Base-by-base conservation (phyloP, 2,329 filamentous ascomycete genomes). In the Nakataea oryzae region DNA sequence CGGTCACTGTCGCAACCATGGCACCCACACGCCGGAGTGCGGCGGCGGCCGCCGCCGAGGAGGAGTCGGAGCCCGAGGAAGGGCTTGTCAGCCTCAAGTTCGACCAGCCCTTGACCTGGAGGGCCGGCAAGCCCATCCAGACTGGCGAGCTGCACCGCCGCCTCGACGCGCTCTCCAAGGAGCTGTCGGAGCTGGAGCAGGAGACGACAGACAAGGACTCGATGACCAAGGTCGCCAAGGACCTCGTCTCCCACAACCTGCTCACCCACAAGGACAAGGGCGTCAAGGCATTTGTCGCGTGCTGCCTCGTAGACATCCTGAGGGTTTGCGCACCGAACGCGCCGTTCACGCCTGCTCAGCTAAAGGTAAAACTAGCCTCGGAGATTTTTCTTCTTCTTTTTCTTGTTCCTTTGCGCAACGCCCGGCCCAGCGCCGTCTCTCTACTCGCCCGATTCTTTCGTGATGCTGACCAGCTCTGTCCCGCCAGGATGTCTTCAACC, bases 311-410 rank as follows among this genome's bases (percentile, higher is more conserved):
- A 62, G 95, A 99, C 73, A 89, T 99, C 67, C 84, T 99, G 72
- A 88, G 90, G 69, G 82, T 99, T 63, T 96, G 91, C 75, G 95
- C 95, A 30, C 95, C 95, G 0, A 88, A 97, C 80, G 95, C 95
- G 72, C 95, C 95, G 24, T 97, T 96, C 75, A 96, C 91, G 28
- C 86, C 85, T 54, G 86, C 89, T 64, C 93, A 97, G 77, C 82
- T 97, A 65, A 96, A 96, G 87, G 92, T 93, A 75, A 66, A 79
- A 68, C 11, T 27, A 56, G 11, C 54, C 29, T 17, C 30, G 14
- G 17, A 21, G 34, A 28, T 28, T 24, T 28, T 6, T 5, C 58
- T 28, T n/a, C n/a, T n/a, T n/a, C n/a, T n/a, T n/a, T n/a, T n/a
- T n/a, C n/a, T n/a, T n/a, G n/a, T n/a, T n/a, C n/a, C n/a, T n/a